Base-by-base conservation (phyloP, 257 asterid genomes). In the Nicotiana obtusifolia region DNA sequence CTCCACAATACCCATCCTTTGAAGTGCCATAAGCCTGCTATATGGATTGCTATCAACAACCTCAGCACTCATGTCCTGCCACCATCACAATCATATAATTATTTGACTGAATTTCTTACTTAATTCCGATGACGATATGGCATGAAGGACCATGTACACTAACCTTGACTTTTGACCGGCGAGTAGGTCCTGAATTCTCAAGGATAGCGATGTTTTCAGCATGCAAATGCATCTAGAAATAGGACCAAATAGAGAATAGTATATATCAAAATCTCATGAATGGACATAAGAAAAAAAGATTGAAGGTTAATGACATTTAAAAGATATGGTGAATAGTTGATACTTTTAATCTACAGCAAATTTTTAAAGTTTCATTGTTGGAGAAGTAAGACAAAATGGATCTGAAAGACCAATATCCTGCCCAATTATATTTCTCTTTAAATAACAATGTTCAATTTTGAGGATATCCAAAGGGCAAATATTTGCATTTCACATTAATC, bases 21-120 rank as follows among this genome's bases (percentile, higher is more conserved):
- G 97, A 83, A 95, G 97, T n/a, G 98, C 98, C 99, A 95, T 95
- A 80, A 95, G 97, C 87, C 99, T 89, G 80, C 99, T 95, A 86
- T 94, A 95, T 52, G 98, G 99, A 81, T 95, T 95, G 94, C 97
- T 95, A 80, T 93, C 98, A 76, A 95, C 97, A 88, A 95, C 98
- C 90, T 93, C 97, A 44, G 98, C 91, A 49, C 97, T 93, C 97
- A 95, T 92, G 82, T 92, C 93, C 98, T 95, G 88, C 79, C 81
- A 83, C 47, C 79, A 86, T 80, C 57, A 80, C 62, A 67, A 67
- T 28, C 64, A 31, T 15, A 22, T 17, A 68, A 59, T 20, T 14
- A 26, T 81, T 71, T 78, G 56, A 41, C 56, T 14, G 14, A 73
- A 47, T 41, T 47, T 73, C 14, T 16, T 47, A 7, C 59, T 65